A percentile compares a stretch with the other conserved stretches of the same genome.
Conservation (phyloP, 257 asterid species). For the Solanum virginianum region DNA sequence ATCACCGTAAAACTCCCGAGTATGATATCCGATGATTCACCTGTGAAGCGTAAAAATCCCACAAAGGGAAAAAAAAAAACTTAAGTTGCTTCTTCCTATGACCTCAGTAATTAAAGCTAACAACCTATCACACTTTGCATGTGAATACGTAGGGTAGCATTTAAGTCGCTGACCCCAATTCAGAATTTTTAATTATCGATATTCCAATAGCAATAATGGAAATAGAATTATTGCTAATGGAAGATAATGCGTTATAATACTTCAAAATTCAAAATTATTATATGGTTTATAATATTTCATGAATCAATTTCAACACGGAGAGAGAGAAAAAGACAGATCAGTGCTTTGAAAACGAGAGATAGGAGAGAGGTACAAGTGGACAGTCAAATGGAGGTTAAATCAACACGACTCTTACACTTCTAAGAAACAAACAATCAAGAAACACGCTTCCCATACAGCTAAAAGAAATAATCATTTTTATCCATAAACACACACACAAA, state of each 20-base stretch:
- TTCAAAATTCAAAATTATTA: background rate
- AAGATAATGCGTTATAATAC: background rate
- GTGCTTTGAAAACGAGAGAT: background rate
- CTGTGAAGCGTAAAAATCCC: background rate
- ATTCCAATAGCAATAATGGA: background rate
- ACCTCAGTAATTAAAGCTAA: slow-evolving; percentile 16
- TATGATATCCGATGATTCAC: background rate
- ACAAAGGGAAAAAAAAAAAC: background rate
- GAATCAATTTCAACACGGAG: background rate
- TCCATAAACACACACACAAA: slow-evolving; percentile 1
- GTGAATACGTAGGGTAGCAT: slow-evolving; percentile 39
- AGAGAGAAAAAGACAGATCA: background rate
- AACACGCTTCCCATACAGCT: background rate
- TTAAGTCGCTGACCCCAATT: slow-evolving; percentile 11
- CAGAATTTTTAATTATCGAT: background rate
- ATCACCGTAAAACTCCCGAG: background rate
- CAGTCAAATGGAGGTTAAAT: background rate
- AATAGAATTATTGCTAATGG: background rate
- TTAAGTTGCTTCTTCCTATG: background rate
- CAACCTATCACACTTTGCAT: slow-evolving; percentile 27
- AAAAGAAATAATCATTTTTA: background rate
- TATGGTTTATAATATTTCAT: background rate
- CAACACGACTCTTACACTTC: background rate
- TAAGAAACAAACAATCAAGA: background rate
- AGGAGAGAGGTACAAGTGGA: background rate